Percentiles rank a stretch among this genome's conserved stretches.
These are phyloP conservation scores for Microdochium bolleyi DNA, from an alignment of 2,329 filamentous ascomycete genomes.

Conservation along the genomic window DNA sequence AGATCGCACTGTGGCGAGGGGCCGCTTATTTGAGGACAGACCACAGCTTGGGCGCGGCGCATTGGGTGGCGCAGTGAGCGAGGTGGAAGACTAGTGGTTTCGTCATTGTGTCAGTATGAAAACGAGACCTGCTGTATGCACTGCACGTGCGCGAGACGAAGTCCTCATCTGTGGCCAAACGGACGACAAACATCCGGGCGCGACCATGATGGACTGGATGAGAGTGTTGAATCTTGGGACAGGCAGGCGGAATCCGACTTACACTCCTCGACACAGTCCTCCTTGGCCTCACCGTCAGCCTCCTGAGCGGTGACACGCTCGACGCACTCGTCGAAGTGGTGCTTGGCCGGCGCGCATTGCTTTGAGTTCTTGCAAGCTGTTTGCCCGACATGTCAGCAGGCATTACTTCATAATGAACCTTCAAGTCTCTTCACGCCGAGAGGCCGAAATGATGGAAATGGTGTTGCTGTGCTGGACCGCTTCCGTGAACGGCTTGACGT, in stretches of 20 bases:
- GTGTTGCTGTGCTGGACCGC: no score
- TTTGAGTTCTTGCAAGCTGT: conserved; percentile 84
- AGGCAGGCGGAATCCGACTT: conserved; percentile 34
- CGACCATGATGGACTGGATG: not conserved
- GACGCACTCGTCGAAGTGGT: conserved; percentile 97
- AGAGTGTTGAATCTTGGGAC: no score
- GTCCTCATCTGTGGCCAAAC: no score
- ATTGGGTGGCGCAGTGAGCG: conserved; percentile 86
- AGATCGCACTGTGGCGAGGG: not conserved
- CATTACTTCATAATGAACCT: conserved; percentile 3
- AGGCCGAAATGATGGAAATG: no score
- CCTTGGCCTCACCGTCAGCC: conserved; percentile 64
- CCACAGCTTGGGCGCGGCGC: conserved; percentile 95
- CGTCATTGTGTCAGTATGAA: conserved; percentile 4
- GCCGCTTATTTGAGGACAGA: conserved; percentile 73
- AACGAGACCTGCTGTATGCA: conserved; percentile 2
- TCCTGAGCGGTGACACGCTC: conserved; percentile 75
- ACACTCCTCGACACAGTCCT: conserved; percentile 99
- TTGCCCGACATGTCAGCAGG: conserved; percentile 13
- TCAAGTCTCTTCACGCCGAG: no score
- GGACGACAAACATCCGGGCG: not conserved
- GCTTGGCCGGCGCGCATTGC: conserved; percentile 81
- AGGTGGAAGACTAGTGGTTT: conserved; percentile 85
- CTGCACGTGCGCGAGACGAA: conserved; percentile 1
- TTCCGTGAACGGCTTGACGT: no score